phyloP scores from a whole-genome alignment of 345 rosid species.

The Bretschneidera sinensis region DNA sequence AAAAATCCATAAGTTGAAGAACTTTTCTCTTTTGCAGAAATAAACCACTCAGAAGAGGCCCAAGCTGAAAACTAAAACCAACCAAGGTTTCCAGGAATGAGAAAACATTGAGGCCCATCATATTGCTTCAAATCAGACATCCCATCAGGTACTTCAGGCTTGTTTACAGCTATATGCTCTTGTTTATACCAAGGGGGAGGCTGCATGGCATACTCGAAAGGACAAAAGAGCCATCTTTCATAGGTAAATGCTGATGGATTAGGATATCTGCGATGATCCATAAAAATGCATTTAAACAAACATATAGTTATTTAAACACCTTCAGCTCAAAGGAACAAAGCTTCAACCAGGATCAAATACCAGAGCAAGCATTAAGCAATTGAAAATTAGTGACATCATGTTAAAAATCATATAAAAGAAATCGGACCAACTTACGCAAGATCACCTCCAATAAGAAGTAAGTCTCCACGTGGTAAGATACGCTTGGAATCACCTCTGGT shows the following conservation, averaged over 20 bases:
- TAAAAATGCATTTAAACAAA: constrained; percentile 8
- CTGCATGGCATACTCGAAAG: constrained; percentile 95
- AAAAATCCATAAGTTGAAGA: background rate
- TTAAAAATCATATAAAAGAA: constrained; percentile 13
- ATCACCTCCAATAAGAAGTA: constrained; percentile 96
- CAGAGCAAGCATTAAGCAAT: constrained; percentile 1
- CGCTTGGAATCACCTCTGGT: constrained; percentile 34
- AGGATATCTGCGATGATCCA: constrained; percentile 60
- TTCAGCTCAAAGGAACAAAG: background rate
- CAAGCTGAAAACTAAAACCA: constrained; percentile 29
- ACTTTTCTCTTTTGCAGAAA: constrained; percentile 6
- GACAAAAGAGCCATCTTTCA: constrained; percentile 82
- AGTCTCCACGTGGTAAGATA: constrained; percentile 61
- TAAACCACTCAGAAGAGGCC: constrained; percentile 16
- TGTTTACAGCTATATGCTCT: constrained; percentile 71
- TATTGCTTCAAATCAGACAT: constrained; percentile 68
- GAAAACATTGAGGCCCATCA: constrained; percentile 90
- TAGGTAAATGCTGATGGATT: constrained; percentile 92
- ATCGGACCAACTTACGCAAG: constrained; percentile 78
- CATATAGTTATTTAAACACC: background rate
- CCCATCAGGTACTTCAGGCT: constrained; percentile 81
- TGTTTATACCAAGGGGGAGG: constrained; percentile 81
- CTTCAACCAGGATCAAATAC: background rate
- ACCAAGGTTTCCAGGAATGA: constrained; percentile 99
- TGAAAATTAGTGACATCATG: background rate